Percentiles rank a stretch among this genome's conserved stretches.
phyloP scores from a whole-genome alignment of 306 rosid species.

The Casuarina glauca region DNA sequence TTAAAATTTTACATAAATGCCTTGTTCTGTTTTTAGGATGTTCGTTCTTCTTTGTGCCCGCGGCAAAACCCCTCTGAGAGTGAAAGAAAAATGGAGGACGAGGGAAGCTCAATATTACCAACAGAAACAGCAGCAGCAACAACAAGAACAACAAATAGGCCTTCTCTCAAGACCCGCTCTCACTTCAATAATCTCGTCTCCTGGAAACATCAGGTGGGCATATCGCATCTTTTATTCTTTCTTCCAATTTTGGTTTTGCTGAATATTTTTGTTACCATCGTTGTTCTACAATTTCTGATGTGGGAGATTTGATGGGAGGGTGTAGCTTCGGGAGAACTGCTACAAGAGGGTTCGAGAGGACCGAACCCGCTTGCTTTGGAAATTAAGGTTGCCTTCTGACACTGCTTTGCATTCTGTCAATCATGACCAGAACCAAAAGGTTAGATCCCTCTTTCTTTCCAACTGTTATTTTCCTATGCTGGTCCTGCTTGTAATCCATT shows the following conservation, averaged over 20 bases:
- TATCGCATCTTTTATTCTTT: neutral
- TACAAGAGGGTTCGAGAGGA: conserved; percentile 70
- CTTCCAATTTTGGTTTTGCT: neutral
- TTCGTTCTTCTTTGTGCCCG: too few relatives aligned
- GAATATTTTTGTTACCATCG: neutral
- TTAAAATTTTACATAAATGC: too few relatives aligned
- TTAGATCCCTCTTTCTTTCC: conserved; percentile 3
- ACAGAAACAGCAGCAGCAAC: neutral
- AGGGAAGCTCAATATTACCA: neutral
- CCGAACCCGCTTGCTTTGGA: conserved; percentile 76
- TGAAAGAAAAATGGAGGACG: conserved; percentile 10
- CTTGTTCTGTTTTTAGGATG: too few relatives aligned
- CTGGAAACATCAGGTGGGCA: conserved; percentile 65
- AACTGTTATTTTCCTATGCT: neutral
- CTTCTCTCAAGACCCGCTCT: conserved; percentile 51
- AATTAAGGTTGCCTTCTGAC: conserved; percentile 43
- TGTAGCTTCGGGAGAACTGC: conserved; percentile 78
- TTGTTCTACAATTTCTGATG: neutral
- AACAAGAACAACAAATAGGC: neutral
- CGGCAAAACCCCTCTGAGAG: neutral
- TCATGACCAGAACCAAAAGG: conserved; percentile 38
- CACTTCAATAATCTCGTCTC: conserved; percentile 42
- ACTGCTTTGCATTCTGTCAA: conserved; percentile 31
- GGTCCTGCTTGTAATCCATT: neutral
- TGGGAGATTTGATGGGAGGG: neutral